These are phyloP conservation scores for Sisymbrium irio DNA, from an alignment of 345 rosid species.

Conservation along the genomic window DNA sequence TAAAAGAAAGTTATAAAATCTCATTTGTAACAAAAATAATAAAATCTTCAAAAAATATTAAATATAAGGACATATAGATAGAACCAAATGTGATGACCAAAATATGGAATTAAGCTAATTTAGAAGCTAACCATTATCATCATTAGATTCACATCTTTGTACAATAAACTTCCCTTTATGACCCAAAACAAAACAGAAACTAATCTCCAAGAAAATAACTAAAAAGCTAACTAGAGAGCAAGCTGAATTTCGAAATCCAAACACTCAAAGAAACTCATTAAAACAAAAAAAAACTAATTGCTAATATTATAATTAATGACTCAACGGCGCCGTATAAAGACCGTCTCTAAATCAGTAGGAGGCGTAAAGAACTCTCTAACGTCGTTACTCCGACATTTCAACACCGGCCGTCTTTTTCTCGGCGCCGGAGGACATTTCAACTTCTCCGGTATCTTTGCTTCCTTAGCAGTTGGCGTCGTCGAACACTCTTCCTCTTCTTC, in stretches of 20 bases:
- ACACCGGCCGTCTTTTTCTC: slow-evolving; percentile 61
- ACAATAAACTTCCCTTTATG: slow-evolving; percentile 4
- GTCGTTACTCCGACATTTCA: slow-evolving; percentile 49
- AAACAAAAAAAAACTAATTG: background rate
- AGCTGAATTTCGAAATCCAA: slow-evolving; percentile 1
- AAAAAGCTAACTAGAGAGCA: background rate
- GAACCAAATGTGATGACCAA: background rate
- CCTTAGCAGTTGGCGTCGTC: slow-evolving; percentile 78
- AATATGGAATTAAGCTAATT: background rate
- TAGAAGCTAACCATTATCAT: slow-evolving; percentile 6
- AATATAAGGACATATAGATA: background rate
- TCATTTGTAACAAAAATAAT: background rate
- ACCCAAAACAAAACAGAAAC: background rate
- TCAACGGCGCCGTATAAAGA: slow-evolving; percentile 53
- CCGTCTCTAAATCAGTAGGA: slow-evolving; percentile 71
- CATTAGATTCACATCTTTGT: slow-evolving; percentile 17
- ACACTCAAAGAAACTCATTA: background rate
- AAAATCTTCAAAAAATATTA: background rate
- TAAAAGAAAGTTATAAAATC: background rate
- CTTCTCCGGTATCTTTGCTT: slow-evolving; percentile 70
- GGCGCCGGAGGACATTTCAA: slow-evolving; percentile 83
- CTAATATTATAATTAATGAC: background rate
- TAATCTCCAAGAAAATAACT: background rate
- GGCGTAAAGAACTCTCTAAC: slow-evolving; percentile 77
- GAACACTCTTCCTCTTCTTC: slow-evolving; percentile 51